These are phyloP conservation scores for Pneumocystis wakefieldiae DNA, from an alignment of 1,139 yeast genomes.

Conservation along the genomic window DNA sequence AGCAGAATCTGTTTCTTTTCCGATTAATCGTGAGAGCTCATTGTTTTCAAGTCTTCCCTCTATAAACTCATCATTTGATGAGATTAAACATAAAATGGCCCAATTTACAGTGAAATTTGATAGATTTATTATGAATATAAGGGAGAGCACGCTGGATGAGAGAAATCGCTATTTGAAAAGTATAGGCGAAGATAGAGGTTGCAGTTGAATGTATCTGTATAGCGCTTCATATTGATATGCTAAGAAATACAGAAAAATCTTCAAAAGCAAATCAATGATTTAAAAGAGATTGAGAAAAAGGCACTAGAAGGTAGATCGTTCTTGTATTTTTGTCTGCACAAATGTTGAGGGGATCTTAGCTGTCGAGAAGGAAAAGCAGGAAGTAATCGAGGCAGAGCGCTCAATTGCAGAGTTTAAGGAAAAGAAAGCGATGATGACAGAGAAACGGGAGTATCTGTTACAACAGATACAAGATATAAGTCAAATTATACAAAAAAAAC, in stretches of 20 bases:
- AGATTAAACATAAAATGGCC: conserved; percentile 5
- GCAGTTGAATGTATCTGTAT: background rate
- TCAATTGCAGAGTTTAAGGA: background rate
- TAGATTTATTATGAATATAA: conserved; percentile 6
- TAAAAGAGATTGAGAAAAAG: background rate
- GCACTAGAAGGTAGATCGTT: background rate
- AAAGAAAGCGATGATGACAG: background rate
- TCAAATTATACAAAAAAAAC: background rate
- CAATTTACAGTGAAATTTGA: conserved; percentile 10
- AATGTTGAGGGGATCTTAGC: background rate
- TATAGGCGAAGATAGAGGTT: conserved; percentile 8
- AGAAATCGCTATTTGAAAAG: conserved; percentile 4
- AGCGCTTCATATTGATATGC: background rate
- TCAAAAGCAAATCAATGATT: background rate
- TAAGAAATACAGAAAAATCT: background rate
- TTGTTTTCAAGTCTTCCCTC: background rate
- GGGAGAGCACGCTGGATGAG: conserved; percentile 5
- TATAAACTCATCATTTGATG: background rate
- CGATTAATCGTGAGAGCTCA: background rate
- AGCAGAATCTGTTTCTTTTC: background rate
- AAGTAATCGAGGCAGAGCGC: background rate
- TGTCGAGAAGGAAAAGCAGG: background rate
- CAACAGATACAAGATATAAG: background rate
- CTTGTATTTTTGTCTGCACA: background rate
- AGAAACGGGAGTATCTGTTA: background rate